Evolutionary conservation across 2,329 filamentous ascomycete genomes (phyloP), one percentile per base, ranked within the genome.

Genomic region (Pestalotiopsis sp.): DNA sequence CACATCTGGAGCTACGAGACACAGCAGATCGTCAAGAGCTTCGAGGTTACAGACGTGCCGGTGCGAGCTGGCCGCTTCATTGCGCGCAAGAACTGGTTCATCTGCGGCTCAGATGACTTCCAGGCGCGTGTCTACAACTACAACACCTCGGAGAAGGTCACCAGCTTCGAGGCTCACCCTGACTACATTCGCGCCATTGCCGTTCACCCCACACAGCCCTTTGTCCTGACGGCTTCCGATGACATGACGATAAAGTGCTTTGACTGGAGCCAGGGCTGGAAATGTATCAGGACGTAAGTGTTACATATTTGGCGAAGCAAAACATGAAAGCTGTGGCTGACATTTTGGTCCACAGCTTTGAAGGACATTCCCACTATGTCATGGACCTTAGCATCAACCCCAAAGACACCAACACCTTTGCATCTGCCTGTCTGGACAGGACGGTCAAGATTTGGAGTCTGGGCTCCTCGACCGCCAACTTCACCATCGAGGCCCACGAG

Each of bases 1-100:
- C 97, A 98, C 85, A 98, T 99, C 80, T 98, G 96, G 95, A 98
- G 95, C 41, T 97, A 97, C 83, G 95, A 97, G 83, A 97, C 94
- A 65, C 94, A 97, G 81, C 92, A 95, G 72, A 95, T 98, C 72
- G 94, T 99, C 83, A 98, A 98, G 87, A 98, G 95, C 4, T 99
- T 99, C 82, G 96, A 99, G 85, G 91, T 98, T 73, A 98, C 95
- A 79, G 96, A 99, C 87, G 96, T 99, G 65, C 96, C 96, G 73
- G 95, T 99, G 69, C 93, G 96, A 82, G 96, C 96, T 71, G 96
- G 96, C 78, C 93, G 96, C 75, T 99, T 99, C 82, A 90, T 99
- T 78, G 93, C 96, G 74, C 90, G 96, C 76, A 99, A 99, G 90
- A 99, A 98, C 83, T 99, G 96, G 96, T 97, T 97, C 75, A 93